Evolutionary conservation across 2,329 filamentous ascomycete genomes (phyloP).

Genomic region (Apiospora kogelbergensis): DNA sequence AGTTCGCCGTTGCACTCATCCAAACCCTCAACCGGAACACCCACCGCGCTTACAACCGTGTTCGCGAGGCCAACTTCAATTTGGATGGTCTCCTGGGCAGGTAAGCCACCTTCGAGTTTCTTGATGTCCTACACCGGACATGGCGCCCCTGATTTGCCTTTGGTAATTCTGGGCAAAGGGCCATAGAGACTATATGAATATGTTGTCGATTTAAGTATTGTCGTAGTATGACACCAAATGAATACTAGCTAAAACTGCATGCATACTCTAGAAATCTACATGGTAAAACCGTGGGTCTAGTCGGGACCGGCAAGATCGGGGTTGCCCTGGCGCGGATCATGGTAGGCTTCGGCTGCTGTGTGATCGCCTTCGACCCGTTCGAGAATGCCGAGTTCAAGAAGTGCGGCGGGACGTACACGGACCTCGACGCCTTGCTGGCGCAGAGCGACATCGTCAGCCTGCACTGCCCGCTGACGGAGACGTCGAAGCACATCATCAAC

Average conservation of each 20-base stretch:
- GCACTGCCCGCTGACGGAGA: conserved; percentile 64
- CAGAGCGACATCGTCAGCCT: conserved; percentile 62
- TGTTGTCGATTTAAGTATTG: background rate
- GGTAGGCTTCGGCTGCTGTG: conserved; percentile 61
- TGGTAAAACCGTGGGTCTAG: conserved; percentile 65
- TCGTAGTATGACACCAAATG: background rate
- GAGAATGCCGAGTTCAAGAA: conserved; percentile 47
- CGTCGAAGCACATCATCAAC: conserved; percentile 62
- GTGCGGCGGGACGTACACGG: conserved; percentile 48
- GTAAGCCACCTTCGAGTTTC: background rate
- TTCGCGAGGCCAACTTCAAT: conserved; percentile 67
- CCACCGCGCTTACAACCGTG: conserved; percentile 67
- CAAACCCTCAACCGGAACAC: conserved; percentile 68
- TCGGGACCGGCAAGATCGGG: conserved; percentile 67
- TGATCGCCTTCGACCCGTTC: conserved; percentile 63
- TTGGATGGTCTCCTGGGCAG: conserved; percentile 63
- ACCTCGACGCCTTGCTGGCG: conserved; percentile 54
- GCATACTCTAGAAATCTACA: conserved; percentile 44
- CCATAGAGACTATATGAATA: background rate
- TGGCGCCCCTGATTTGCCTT: background rate
- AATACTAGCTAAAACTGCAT: background rate
- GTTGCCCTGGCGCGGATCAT: conserved; percentile 61
- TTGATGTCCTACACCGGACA: too few species aligned
- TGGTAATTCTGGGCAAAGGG: background rate
- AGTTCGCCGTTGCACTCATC: conserved; percentile 67